Evolutionary conservation across 192 early-diverging fungal species (phyloP).

Genomic region (Podila horticola): DNA sequence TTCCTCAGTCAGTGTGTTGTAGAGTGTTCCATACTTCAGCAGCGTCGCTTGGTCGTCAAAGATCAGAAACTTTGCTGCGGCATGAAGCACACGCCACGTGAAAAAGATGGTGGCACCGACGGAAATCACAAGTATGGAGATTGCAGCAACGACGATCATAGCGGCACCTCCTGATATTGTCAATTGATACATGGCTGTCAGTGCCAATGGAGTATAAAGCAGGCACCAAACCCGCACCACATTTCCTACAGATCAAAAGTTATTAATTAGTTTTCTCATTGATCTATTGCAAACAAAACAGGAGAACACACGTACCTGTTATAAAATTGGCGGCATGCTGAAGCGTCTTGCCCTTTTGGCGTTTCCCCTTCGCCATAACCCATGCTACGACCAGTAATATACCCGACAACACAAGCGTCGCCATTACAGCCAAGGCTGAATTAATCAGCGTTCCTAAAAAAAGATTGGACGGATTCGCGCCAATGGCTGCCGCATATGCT

Average conservation of each 20-base stretch:
- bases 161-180: conserved; percentile 45
- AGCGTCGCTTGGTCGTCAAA: conserved; percentile 52
- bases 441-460: conserved; percentile 39
- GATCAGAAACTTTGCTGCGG: conserved; percentile 36
- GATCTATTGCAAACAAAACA: neutral
- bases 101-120: conserved; percentile 39
- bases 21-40: conserved; percentile 56
- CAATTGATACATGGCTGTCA: conserved; percentile 58
- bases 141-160: conserved; percentile 34
- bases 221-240: conserved; percentile 49
- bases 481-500: conserved; percentile 44
- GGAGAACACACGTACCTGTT: conserved; percentile 10
- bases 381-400: conserved; percentile 16
- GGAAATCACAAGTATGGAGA: conserved; percentile 48
- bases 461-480: conserved; percentile 24
- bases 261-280: neutral
- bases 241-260: conserved; percentile 33
- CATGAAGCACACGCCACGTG: conserved; percentile 50
- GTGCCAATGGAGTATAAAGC: conserved; percentile 53
- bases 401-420: conserved; percentile 22
- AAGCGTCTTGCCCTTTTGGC: conserved; percentile 40
- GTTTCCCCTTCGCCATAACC: conserved; percentile 19
- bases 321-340: conserved; percentile 44
- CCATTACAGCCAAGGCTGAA: conserved; percentile 16
- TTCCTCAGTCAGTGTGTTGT: conserved; percentile 57